phyloP scores from a whole-genome alignment of 2,329 filamentous ascomycete genomes.

The Thielaviopsis ethacetica region DNA sequence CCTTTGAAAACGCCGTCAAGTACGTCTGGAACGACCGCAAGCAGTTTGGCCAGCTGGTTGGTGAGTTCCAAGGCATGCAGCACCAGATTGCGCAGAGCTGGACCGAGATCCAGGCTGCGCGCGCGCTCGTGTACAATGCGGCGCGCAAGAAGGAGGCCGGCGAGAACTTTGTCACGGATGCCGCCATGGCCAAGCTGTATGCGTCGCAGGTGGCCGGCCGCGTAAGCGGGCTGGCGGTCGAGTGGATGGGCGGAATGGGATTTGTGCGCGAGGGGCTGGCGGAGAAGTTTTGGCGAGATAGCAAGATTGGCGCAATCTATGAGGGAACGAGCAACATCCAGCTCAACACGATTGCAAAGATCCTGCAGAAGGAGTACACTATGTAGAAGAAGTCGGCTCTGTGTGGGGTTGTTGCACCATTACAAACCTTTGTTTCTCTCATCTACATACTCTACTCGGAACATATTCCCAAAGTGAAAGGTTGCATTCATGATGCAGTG shows the following conservation, averaged over 20 bases:
- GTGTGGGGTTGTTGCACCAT: not conserved
- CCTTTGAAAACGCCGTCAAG: constrained; percentile 85
- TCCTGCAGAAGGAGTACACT: constrained; percentile 47
- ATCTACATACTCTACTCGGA: too few relatives aligned
- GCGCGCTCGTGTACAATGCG: constrained; percentile 88
- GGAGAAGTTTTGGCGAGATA: constrained; percentile 95
- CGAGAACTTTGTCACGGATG: constrained; percentile 85
- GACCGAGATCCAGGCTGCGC: constrained; percentile 80
- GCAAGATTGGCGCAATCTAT: constrained; percentile 97
- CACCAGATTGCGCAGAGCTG: constrained; percentile 95
- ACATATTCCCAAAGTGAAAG: not conserved
- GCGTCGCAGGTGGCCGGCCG: constrained; percentile 81
- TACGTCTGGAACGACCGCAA: constrained; percentile 98
- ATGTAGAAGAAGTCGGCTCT: too few relatives aligned
- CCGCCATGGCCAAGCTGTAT: constrained; percentile 96
- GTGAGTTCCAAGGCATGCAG: constrained; percentile 98
- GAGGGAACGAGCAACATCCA: constrained; percentile 76
- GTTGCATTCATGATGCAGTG: not conserved
- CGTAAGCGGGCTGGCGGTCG: constrained; percentile 72
- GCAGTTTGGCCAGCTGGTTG: constrained; percentile 86
- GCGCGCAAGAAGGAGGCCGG: constrained; percentile 96
- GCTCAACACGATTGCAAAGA: constrained; percentile 48
- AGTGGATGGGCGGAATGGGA: constrained; percentile 99
- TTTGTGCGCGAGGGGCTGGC: constrained; percentile 92
- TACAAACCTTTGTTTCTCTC: not conserved